Evolutionary conservation across 2,329 filamentous ascomycete genomes (phyloP).

Genomic region (Metarhizium rileyi): DNA sequence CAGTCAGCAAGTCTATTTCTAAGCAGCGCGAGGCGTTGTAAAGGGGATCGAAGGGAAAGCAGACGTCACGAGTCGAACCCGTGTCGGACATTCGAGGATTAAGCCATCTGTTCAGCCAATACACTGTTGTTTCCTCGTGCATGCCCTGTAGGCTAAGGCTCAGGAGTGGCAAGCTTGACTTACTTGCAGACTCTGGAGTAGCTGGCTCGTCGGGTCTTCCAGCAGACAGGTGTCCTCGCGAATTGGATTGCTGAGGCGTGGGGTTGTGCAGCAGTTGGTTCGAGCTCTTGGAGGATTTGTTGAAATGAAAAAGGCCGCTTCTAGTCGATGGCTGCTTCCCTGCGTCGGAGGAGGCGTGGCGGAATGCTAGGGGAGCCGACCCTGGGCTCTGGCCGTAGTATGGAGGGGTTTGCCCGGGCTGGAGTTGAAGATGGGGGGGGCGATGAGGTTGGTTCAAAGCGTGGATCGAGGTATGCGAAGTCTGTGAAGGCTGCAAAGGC

Average conservation of each 20-base stretch:
- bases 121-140: not conserved
- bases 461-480: conserved; percentile 9
- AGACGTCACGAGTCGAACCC: not conserved
- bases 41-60: not conserved
- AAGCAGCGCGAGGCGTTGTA: not conserved
- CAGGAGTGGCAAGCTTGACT: not conserved
- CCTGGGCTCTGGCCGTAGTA: conserved; percentile 1
- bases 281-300: conserved; percentile 33
- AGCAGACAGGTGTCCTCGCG: conserved; percentile 28
- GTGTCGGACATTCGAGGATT: not conserved
- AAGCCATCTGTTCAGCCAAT: not conserved
- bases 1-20: not conserved
- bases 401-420: conserved; percentile 15
- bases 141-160: too few species aligned
- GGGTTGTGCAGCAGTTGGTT: conserved; percentile 23
- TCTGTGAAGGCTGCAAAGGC: conserved; percentile 11
- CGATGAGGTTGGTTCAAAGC: conserved; percentile 11
- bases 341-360: conserved; percentile 1
- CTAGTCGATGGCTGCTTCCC: conserved; percentile 28
- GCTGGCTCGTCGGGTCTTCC: conserved; percentile 24
- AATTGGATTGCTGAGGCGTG: conserved; percentile 25
- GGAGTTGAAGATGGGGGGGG: conserved; percentile 11
- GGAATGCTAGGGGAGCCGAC: conserved; percentile 7
- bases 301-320: conserved; percentile 42
- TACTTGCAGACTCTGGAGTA: conserved; percentile 23